Percentiles rank a stretch among this genome's conserved stretches.
These are phyloP conservation scores for Trichosporon sp. DNA, from an alignment of 1,284 basidiomycete genomes.

Conservation along the genomic window DNA sequence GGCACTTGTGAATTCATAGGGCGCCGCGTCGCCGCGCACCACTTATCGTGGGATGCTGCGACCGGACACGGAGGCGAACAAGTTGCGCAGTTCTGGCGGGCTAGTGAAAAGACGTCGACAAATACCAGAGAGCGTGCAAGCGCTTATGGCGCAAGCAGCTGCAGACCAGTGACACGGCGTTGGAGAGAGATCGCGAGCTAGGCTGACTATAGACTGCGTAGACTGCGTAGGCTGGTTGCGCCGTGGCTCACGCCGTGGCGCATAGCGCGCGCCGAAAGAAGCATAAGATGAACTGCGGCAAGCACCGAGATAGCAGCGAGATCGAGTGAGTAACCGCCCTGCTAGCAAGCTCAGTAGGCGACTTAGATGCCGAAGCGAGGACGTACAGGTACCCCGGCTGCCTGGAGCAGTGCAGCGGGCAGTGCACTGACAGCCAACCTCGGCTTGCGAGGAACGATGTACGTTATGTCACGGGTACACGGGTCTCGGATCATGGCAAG, in stretches of 20 bases:
- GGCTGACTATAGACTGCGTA: too few relatives aligned
- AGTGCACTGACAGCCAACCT: background rate
- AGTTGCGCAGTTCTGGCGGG: background rate
- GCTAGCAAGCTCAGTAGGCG: background rate
- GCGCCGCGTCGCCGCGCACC: background rate
- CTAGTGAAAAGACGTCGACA: background rate
- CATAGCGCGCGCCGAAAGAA: background rate
- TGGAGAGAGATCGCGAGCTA: background rate
- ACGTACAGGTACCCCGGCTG: background rate
- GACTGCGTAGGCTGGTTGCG: too few relatives aligned
- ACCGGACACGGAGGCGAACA: background rate
- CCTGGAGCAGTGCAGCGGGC: background rate
- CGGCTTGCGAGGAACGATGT: background rate
- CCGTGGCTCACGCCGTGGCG: background rate
- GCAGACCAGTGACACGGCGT: background rate
- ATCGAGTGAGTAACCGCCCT: constrained; percentile 6
- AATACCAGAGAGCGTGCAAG: too few relatives aligned
- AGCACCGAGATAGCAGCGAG: background rate
- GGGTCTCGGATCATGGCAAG: constrained; percentile 1
- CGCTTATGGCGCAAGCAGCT: background rate
- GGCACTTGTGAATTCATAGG: background rate
- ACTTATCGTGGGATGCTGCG: background rate
- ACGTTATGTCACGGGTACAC: background rate
- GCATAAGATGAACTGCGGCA: background rate
- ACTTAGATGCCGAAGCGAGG: background rate